These are phyloP conservation scores for Pseudopithomyces chartarum DNA, from an alignment of 2,329 filamentous ascomycete genomes.

Conservation along the genomic window DNA sequence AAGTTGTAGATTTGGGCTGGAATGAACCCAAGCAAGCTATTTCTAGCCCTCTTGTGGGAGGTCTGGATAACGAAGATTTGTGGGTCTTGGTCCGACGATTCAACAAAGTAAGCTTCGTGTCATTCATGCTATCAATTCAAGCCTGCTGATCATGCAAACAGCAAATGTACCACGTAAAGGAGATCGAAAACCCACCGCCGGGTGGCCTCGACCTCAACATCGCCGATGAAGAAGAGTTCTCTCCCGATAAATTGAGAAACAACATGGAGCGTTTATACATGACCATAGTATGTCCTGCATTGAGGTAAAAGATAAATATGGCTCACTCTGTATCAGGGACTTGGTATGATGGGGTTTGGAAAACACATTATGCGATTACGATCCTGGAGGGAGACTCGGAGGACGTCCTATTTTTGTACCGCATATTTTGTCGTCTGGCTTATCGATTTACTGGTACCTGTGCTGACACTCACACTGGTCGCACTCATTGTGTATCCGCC, in stretches of 20 bases:
- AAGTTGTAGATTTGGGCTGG: conserved; percentile 73
- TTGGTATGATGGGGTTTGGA: conserved; percentile 66
- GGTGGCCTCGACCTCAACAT: conserved; percentile 80
- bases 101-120: conserved; percentile 63
- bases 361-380: conserved; percentile 79
- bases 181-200: conserved; percentile 62
- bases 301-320: not conserved
- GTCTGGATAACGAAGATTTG: conserved; percentile 72
- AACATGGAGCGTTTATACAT: conserved; percentile 83
- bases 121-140: not conserved
- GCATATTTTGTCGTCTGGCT: conserved; percentile 71
- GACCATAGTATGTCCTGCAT: conserved; percentile 59
- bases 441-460: conserved; percentile 71
- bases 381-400: conserved; percentile 75
- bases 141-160: conserved; percentile 12
- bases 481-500: conserved; percentile 69
- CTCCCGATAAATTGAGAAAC: conserved; percentile 78
- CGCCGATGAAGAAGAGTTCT: conserved; percentile 82
- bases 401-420: conserved; percentile 70
- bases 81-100: conserved; percentile 75
- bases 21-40: conserved; percentile 64
- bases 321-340: conserved; percentile 46
- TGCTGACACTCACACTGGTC: conserved; percentile 63
- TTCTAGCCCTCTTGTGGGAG: conserved; percentile 65
- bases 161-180: conserved; percentile 75